Base-by-base conservation (phyloP, 768 basidiomycete species). In the Flagelloscypha sp. region DNA sequence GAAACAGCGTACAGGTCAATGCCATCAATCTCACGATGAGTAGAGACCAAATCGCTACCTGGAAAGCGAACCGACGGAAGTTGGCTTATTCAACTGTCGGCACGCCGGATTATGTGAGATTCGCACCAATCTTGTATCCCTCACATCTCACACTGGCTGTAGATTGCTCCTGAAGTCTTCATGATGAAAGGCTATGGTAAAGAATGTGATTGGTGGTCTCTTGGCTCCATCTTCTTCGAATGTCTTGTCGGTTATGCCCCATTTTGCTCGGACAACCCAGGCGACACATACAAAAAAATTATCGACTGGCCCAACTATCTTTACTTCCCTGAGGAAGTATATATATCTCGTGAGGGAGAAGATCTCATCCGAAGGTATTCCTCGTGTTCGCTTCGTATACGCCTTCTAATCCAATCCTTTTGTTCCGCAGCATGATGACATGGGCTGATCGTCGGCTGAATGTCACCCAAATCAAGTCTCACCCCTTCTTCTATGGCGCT, bases 161-260 rank as follows among this genome's bases (percentile, higher is more conserved):
- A 94, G 73, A 98, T 98, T 49, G 92, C 93, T 0, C 93, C 93
- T 3, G 93, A 98, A 52, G 94, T 98, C 48, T 98, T 99, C 70
- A 62, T 90, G 56, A 83, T 94, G 66, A 84, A 94, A 53, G 94
- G 94, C 4, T 99, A 99, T 49, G 90, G 92, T 30, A 93, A 94
- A 59, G 94, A 97, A 60, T 98, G 94, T 54, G 94, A 99, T 60
- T 99, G 94, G 94, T 99, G 94, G 94, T 97, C 94, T 24, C 63
- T 99, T 37, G 94, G 94, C 9, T 93, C 94, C 5, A 98, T 99
- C 57, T 95, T 93, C 79, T 99, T 93, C 54, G 94, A 99, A 59
- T 98, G 94, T 59, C 68, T 99, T 23, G 90, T 97, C 44, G 94
- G 94, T 42, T 98, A 93, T 55, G 92, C 94, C 11, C 94, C 93